Conservation (phyloP, 768 basidiomycete genomes). For the Collybiopsis confluens region DNA sequence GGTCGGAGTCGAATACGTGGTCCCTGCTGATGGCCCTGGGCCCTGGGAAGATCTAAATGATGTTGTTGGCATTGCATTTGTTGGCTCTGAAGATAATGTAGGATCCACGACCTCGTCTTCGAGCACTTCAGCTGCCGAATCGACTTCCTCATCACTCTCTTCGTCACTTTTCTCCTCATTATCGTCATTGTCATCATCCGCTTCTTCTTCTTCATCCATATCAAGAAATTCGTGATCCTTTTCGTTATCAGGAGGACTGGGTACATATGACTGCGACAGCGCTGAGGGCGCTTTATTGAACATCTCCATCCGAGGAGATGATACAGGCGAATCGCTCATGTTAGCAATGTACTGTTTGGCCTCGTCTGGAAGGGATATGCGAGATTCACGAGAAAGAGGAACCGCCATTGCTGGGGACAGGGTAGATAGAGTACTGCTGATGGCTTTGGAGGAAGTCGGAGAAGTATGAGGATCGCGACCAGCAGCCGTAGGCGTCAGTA, state of each 20-base stretch:
- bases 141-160: constrained; percentile 28
- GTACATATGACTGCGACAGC: constrained; percentile 7
- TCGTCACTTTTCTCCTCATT: constrained; percentile 39
- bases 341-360: constrained; percentile 67
- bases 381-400: constrained; percentile 54
- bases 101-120: constrained; percentile 8
- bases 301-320: constrained; percentile 44
- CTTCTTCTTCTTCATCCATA: constrained; percentile 49
- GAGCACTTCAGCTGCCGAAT: constrained; percentile 2
- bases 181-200: constrained; percentile 37
- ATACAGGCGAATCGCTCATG: constrained; percentile 59
- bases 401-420: constrained; percentile 10
- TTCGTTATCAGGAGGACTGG: constrained; percentile 13
- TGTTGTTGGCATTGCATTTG: neutral
- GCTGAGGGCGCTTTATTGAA: constrained; percentile 18
- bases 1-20: constrained; percentile 6
- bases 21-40: neutral
- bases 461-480: constrained; percentile 16
- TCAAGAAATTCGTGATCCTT: constrained; percentile 70
- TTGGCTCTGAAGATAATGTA: constrained; percentile 4
- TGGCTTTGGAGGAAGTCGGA: constrained; percentile 16
- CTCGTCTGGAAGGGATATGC: constrained; percentile 72
- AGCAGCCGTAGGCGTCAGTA: constrained; percentile 16
- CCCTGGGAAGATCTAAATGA: constrained; percentile 6
- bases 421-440: constrained; percentile 23